A percentile compares a stretch with the other conserved stretches of the same genome.
These are phyloP conservation scores for Exophiala dermatitidis DNA, from an alignment of 2,329 filamentous ascomycete species.

Conservation along the genomic window DNA sequence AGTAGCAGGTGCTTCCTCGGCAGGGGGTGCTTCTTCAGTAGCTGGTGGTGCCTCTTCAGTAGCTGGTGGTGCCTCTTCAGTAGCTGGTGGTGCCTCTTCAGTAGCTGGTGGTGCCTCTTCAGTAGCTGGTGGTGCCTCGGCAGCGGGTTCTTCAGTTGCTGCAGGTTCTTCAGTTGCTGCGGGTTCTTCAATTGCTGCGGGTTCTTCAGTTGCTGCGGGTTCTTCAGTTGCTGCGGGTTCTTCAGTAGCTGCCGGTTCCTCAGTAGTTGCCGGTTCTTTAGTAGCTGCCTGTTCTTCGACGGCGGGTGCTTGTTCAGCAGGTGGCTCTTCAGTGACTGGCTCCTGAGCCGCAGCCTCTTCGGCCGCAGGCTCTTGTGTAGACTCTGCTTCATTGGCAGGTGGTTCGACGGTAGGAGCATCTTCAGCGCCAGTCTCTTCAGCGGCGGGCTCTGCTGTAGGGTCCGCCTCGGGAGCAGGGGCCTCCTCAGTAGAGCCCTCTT, in stretches of 20 bases:
- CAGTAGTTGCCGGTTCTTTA: conserved; percentile 1
- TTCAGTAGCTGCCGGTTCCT: neutral
- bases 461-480: no score
- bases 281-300: conserved; percentile 4
- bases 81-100: conserved; percentile 8
- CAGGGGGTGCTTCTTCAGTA: conserved; percentile 14
- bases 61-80: conserved; percentile 16
- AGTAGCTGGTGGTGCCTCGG: conserved; percentile 9
- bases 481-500: conserved; percentile 11
- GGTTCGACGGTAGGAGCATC: conserved; percentile 1
- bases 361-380: conserved; percentile 4
- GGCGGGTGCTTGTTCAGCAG: conserved; percentile 3
- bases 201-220: conserved; percentile 9
- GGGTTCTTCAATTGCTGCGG: conserved; percentile 1
- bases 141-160: neutral
- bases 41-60: conserved; percentile 4
- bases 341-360: conserved; percentile 9
- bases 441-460: neutral
- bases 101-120: conserved; percentile 13
- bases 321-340: conserved; percentile 22
- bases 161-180: conserved; percentile 1
- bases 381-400: no score
- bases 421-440: conserved; percentile 9
- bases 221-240: conserved; percentile 10
- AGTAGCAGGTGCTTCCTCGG: conserved; percentile 10